Conservation (phyloP, 2,329 filamentous ascomycete species). For the Fusarium virguliforme region DNA sequence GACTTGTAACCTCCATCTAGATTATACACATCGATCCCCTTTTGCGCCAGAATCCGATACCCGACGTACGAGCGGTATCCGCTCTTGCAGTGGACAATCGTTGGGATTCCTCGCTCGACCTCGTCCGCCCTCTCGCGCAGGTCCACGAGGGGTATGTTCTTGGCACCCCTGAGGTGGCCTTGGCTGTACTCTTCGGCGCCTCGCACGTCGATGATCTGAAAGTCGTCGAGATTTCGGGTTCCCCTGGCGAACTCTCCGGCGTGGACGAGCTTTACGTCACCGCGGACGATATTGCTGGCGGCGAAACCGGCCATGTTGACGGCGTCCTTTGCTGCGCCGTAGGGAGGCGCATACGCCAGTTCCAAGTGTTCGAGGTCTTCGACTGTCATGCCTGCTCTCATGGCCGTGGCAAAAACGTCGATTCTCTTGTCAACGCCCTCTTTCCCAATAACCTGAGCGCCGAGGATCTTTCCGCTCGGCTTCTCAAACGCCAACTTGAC, state of each 20-base stretch:
- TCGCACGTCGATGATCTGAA: conserved; percentile 28
- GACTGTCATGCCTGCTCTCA: conserved; percentile 27
- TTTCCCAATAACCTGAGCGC: conserved; percentile 24
- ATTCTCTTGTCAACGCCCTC: conserved; percentile 26
- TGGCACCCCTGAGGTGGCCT: conserved; percentile 16
- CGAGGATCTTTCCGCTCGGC: conserved; percentile 16
- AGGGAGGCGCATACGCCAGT: conserved; percentile 28
- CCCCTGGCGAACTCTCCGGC: conserved; percentile 12
- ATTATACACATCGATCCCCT: conserved; percentile 8
- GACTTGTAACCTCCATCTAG: conserved; percentile 4
- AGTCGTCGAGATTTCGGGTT: background rate
- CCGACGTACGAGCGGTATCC: conserved; percentile 11
- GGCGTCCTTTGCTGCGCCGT: conserved; percentile 25
- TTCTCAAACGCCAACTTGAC: conserved; percentile 24
- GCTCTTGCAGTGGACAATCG: conserved; percentile 16
- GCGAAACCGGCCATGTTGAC: conserved; percentile 32
- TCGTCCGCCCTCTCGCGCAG: conserved; percentile 7
- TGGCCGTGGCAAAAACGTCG: conserved; percentile 28
- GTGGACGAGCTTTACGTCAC: conserved; percentile 27
- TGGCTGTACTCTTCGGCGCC: conserved; percentile 13
- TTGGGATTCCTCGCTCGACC: conserved; percentile 5
- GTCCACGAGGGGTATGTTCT: conserved; percentile 21
- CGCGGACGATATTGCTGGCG: conserved; percentile 19
- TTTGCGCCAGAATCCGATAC: conserved; percentile 7
- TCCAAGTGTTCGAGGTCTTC: conserved; percentile 32